Conservation (phyloP, 2,329 filamentous ascomycete species). For the Pestalotiopsis sp. region DNA sequence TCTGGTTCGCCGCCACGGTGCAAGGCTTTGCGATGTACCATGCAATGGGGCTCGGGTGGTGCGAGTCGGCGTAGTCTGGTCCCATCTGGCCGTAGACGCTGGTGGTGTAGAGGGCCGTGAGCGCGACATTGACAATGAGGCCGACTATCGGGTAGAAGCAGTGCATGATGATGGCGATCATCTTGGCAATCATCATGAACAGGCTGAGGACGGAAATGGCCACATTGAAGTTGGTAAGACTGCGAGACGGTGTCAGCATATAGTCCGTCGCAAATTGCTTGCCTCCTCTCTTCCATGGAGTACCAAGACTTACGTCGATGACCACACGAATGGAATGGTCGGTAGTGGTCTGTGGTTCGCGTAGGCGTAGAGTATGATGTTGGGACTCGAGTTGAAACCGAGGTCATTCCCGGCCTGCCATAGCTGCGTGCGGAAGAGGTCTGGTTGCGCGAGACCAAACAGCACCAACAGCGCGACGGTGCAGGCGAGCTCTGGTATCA, state of each 20-base stretch:
- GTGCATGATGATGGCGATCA: slow-evolving; percentile 70
- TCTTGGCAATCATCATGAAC: slow-evolving; percentile 75
- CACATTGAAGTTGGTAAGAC: slow-evolving; percentile 75
- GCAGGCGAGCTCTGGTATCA: slow-evolving; percentile 67
- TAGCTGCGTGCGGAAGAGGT: slow-evolving; percentile 71
- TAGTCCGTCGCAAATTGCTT: not conserved
- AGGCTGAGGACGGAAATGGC: slow-evolving; percentile 75
- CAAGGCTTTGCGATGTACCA: slow-evolving; percentile 80
- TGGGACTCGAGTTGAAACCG: slow-evolving; percentile 75
- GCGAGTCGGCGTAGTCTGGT: slow-evolving; percentile 70
- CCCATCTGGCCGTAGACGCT: slow-evolving; percentile 73
- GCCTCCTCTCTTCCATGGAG: not conserved
- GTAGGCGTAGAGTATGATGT: slow-evolving; percentile 70
- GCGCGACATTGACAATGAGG: slow-evolving; percentile 56
- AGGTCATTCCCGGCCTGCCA: slow-evolving; percentile 74
- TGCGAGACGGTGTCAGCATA: slow-evolving; percentile 33
- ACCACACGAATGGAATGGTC: slow-evolving; percentile 72
- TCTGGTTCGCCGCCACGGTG: slow-evolving; percentile 56
- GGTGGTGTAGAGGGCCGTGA: slow-evolving; percentile 65
- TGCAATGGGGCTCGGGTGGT: slow-evolving; percentile 62
- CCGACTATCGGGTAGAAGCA: slow-evolving; percentile 70
- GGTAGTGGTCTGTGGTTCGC: slow-evolving; percentile 70
- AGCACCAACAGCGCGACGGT: slow-evolving; percentile 69
- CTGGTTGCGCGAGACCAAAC: slow-evolving; percentile 73
- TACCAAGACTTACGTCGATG: slow-evolving; percentile 60